phyloP scores from a whole-genome alignment of 306 rosid species.

The Malus sieversii region DNA sequence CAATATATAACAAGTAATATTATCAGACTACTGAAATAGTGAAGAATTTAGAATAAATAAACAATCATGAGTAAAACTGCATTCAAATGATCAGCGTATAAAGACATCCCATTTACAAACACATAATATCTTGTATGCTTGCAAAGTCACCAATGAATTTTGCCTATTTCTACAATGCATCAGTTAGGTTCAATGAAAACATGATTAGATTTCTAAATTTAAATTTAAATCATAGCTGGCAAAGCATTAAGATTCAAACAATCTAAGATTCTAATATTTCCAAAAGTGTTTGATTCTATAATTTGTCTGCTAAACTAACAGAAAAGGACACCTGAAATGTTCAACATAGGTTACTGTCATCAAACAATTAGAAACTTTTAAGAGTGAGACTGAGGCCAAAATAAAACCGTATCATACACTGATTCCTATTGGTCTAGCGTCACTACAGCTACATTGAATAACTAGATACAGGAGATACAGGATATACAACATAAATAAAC shows the following conservation, averaged over 20 bases:
- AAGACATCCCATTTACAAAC: background rate
- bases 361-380: background rate
- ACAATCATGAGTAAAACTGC: background rate
- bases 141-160: too few relatives aligned
- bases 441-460: background rate
- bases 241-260: too few relatives aligned
- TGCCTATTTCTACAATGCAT: too few relatives aligned
- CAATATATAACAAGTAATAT: background rate
- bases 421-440: background rate
- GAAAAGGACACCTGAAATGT: too few relatives aligned
- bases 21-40: background rate
- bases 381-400: background rate
- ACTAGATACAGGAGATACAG: background rate
- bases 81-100: background rate
- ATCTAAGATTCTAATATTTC: too few relatives aligned
- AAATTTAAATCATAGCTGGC: too few relatives aligned
- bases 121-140: background rate
- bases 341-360: background rate
- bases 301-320: too few relatives aligned
- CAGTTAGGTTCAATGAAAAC: too few relatives aligned
- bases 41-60: background rate
- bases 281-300: too few relatives aligned
- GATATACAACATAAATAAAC: background rate
- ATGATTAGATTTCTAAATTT: too few relatives aligned
- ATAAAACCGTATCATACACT: background rate